Percentiles rank a stretch among this genome's conserved stretches.
These are phyloP conservation scores for Venturia aucupariae DNA, from an alignment of 2,329 filamentous ascomycete species.

Conservation along the genomic window DNA sequence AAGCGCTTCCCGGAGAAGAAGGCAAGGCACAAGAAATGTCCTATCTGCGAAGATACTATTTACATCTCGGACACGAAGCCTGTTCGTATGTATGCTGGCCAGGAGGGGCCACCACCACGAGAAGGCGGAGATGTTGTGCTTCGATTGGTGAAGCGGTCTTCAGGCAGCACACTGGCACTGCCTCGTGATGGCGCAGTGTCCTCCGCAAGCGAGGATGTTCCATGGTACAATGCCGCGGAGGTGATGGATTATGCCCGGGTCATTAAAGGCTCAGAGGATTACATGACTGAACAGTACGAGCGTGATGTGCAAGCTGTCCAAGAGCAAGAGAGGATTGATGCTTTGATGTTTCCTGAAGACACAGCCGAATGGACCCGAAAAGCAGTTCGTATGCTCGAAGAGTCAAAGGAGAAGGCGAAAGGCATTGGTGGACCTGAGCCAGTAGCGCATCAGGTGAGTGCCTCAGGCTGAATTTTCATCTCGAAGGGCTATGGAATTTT, in stretches of 20 bases:
- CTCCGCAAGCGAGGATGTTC: constrained; percentile 65
- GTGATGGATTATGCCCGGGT: constrained; percentile 90
- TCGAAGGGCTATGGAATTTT: too few relatives aligned
- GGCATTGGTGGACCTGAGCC: constrained; percentile 58
- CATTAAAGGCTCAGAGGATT: constrained; percentile 86
- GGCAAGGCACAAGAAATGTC: constrained; percentile 85
- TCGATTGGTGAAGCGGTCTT: constrained; percentile 70
- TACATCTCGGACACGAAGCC: constrained; percentile 84
- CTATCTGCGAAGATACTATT: constrained; percentile 89
- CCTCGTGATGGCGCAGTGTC: constrained; percentile 72
- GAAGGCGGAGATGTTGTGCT: constrained; percentile 86
- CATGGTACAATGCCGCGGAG: constrained; percentile 91
- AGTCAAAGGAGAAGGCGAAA: constrained; percentile 65
- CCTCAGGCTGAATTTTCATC: neutral
- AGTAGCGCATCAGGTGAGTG: neutral
- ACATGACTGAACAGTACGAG: constrained; percentile 75
- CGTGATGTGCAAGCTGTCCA: constrained; percentile 66
- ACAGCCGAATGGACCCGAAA: constrained; percentile 78
- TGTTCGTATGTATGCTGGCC: constrained; percentile 82
- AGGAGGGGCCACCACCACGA: constrained; percentile 70
- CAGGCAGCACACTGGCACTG: constrained; percentile 76
- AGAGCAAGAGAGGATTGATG: constrained; percentile 76
- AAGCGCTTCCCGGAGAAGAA: constrained; percentile 55
- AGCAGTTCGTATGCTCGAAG: constrained; percentile 64
- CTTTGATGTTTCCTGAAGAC: constrained; percentile 84